Evolutionary conservation across 306 rosid species (phyloP).

Genomic region (Gastrolobium bilobum): DNA sequence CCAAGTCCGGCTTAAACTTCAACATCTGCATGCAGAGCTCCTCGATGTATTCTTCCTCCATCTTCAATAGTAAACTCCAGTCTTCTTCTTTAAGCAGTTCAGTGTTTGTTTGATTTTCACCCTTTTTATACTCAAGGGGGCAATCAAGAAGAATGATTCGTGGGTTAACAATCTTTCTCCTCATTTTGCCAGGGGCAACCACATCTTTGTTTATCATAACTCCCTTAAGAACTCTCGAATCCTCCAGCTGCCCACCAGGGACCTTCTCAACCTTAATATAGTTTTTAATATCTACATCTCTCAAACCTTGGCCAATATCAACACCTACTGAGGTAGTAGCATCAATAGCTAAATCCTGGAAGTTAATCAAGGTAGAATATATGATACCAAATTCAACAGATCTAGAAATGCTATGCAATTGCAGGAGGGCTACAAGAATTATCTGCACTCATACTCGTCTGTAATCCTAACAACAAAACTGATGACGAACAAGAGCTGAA

Average conservation of each 20-base stretch:
- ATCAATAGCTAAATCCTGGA: conserved; percentile 91
- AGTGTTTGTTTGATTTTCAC: conserved; percentile 97
- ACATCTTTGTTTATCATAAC: conserved; percentile 97
- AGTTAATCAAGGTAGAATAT: conserved; percentile 41
- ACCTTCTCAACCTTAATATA: conserved; percentile 95
- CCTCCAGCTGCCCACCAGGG: conserved; percentile 95
- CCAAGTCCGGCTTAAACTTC: conserved; percentile 91
- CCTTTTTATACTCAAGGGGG: conserved; percentile 95
- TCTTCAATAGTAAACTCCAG: conserved; percentile 83
- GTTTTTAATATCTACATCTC: conserved; percentile 93
- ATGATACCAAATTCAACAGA: conserved; percentile 29
- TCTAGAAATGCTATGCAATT: conserved; percentile 8
- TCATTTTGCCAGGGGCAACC: conserved; percentile 94
- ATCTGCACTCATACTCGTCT: neutral
- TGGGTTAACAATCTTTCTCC: conserved; percentile 91
- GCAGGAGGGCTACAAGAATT: neutral
- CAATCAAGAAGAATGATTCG: conserved; percentile 90
- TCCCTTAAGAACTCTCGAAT: conserved; percentile 84
- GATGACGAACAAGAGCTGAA: conserved; percentile 6
- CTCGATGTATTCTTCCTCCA: conserved; percentile 94
- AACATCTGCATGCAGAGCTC: conserved; percentile 85
- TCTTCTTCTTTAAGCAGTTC: conserved; percentile 93
- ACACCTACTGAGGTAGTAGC: conserved; percentile 92
- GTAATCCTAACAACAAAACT: conserved; percentile 32
- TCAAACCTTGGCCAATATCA: conserved; percentile 90